These are phyloP conservation scores for Phylloporus rhodoxanthus DNA, from an alignment of 768 basidiomycete species.

Conservation along the genomic window DNA sequence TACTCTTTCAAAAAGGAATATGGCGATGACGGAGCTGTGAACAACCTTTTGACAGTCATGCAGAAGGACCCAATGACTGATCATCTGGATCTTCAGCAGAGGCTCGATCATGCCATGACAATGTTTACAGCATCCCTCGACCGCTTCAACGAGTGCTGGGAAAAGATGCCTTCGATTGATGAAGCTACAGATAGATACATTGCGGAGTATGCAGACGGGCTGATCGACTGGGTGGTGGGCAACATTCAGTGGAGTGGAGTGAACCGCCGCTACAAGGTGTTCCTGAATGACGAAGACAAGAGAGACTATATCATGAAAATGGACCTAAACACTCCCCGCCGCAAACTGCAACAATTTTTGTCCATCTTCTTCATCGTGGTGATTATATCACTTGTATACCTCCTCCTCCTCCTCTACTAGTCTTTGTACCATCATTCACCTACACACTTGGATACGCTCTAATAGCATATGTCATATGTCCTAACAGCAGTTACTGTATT, in stretches of 20 bases:
- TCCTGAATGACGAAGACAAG: slow-evolving; percentile 20
- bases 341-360: slow-evolving; percentile 1
- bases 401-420: background rate
- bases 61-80: slow-evolving; percentile 18
- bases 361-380: slow-evolving; percentile 5
- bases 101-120: slow-evolving; percentile 15
- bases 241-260: slow-evolving; percentile 27
- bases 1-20: slow-evolving; percentile 29
- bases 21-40: slow-evolving; percentile 26
- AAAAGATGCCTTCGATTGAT: slow-evolving; percentile 15
- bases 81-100: slow-evolving; percentile 23
- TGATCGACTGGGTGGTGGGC: slow-evolving; percentile 24
- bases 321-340: slow-evolving; percentile 2
- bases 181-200: slow-evolving; percentile 13
- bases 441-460: background rate
- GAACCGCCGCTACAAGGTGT: slow-evolving; percentile 25
- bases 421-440: background rate
- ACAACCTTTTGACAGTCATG: slow-evolving; percentile 26
- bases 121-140: slow-evolving; percentile 18
- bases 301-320: slow-evolving; percentile 18
- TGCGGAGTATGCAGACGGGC: slow-evolving; percentile 21
- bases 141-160: slow-evolving; percentile 20
- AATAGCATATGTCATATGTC: background rate
- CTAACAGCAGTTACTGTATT: no score
- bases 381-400: slow-evolving; percentile 5